These are phyloP conservation scores for Leucocoprinus leucothites DNA, from an alignment of 768 basidiomycete species.

Conservation along the genomic window DNA sequence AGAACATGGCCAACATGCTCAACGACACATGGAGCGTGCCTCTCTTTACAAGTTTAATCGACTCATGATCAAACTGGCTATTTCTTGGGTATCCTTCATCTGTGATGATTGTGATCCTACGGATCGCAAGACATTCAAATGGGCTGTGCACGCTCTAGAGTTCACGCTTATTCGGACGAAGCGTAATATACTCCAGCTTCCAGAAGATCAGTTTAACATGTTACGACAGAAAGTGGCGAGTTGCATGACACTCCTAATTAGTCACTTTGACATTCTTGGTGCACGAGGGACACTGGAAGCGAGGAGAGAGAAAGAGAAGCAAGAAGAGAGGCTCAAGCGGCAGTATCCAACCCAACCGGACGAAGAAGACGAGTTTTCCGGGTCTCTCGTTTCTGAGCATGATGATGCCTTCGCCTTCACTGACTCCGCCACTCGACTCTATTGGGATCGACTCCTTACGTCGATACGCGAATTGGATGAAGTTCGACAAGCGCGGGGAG, in stretches of 20 bases:
- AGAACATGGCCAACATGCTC: constrained; percentile 89
- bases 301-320: constrained; percentile 83
- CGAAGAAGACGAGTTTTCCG: constrained; percentile 49
- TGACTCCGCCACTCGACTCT: constrained; percentile 65
- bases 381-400: constrained; percentile 28
- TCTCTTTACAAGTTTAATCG: constrained; percentile 75
- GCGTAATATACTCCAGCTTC: constrained; percentile 86
- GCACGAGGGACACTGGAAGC: constrained; percentile 88
- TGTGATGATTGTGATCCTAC: constrained; percentile 97
- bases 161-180: constrained; percentile 87
- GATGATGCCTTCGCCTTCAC: constrained; percentile 46
- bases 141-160: constrained; percentile 96
- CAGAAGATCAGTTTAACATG: constrained; percentile 85
- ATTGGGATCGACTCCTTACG: constrained; percentile 69
- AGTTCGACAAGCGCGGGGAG: constrained; percentile 53
- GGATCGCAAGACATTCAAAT: constrained; percentile 94
- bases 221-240: constrained; percentile 88
- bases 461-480: constrained; percentile 65
- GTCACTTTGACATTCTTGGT: constrained; percentile 97
- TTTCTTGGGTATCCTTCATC: constrained; percentile 98
- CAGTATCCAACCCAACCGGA: constrained; percentile 42
- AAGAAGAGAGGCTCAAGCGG: constrained; percentile 56
- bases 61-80: constrained; percentile 83
- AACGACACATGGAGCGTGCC: constrained; percentile 80
- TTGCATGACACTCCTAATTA: constrained; percentile 95